Conservation (phyloP, 495 filamentous ascomycete species). For the Lepidopterella palustris region DNA sequence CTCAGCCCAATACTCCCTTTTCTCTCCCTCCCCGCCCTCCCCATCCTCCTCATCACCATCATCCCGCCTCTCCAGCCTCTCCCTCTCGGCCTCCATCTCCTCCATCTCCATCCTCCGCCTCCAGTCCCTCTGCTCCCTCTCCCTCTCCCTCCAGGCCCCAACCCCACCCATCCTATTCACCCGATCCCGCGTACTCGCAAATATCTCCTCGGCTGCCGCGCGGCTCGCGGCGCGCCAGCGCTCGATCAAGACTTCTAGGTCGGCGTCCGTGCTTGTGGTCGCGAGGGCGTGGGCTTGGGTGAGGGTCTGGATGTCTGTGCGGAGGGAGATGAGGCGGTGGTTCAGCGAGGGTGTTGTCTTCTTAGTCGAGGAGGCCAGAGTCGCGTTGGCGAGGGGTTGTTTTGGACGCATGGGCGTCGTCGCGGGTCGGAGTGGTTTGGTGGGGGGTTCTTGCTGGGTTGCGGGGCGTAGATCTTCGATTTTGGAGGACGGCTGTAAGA, state of each 20-base stretch:
- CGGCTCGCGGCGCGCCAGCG: constrained; percentile 42
- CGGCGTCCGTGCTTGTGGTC: constrained; percentile 40
- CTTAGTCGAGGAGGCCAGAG: not conserved
- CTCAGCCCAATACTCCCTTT: constrained; percentile 25
- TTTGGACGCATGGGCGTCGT: not conserved
- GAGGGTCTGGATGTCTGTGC: constrained; percentile 29
- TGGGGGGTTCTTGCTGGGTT: not conserved
- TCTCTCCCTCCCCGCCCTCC: constrained; percentile 19
- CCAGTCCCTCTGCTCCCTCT: constrained; percentile 37
- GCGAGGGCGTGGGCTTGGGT: constrained; percentile 48
- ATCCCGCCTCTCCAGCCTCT: constrained; percentile 30
- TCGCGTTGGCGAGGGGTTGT: not conserved
- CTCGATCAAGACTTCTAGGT: constrained; percentile 44
- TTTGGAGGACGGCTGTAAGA: not conserved
- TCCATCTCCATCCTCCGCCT: constrained; percentile 34
- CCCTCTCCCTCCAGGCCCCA: constrained; percentile 46
- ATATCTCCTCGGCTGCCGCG: constrained; percentile 45
- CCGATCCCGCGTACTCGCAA: constrained; percentile 40
- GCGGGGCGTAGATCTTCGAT: not conserved
- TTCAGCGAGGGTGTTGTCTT: not conserved
- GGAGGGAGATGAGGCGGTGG: constrained; percentile 14
- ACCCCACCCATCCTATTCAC: constrained; percentile 55
- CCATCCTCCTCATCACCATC: constrained; percentile 31
- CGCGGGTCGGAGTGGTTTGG: not conserved
- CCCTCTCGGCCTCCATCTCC: constrained; percentile 34